phyloP scores from a whole-genome alignment of 495 filamentous ascomycete genomes.

The Cairneyella variabilis region DNA sequence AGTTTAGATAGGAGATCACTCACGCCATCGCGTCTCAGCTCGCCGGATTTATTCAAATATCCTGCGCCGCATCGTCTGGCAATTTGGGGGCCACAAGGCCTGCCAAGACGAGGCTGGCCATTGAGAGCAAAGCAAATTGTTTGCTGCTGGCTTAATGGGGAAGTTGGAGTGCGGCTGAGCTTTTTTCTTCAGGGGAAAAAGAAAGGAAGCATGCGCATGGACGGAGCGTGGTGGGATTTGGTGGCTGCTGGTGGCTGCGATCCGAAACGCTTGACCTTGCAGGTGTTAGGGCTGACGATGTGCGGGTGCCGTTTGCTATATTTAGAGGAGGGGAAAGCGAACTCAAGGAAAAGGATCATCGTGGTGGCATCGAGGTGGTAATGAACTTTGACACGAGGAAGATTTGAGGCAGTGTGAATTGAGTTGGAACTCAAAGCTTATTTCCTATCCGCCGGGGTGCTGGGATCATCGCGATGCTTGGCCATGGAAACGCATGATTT shows the following conservation, averaged over 20 bases:
- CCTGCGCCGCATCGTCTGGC: no score
- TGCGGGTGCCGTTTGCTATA: background rate
- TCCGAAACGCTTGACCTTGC: conserved; percentile 2
- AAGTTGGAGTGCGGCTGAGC: conserved; percentile 7
- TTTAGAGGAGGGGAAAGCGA: no score
- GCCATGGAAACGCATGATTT: no score
- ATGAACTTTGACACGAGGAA: background rate
- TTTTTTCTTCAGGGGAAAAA: background rate
- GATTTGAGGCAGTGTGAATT: background rate
- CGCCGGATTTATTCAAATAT: no score
- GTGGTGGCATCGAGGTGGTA: no score
- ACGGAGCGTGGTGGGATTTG: background rate
- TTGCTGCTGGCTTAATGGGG: background rate
- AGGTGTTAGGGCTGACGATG: conserved; percentile 11
- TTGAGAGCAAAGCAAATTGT: background rate
- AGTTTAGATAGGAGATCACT: no score
- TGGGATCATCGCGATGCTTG: no score
- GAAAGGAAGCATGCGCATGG: background rate
- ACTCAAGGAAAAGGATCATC: no score
- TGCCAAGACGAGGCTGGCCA: conserved; percentile 7
- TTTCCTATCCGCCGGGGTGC: no score
- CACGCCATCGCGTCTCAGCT: no score
- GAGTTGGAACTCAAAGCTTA: no score
- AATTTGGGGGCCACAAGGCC: background rate
- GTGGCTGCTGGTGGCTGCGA: background rate